phyloP scores from a whole-genome alignment of 1,284 basidiomycete genomes.

The Waitea zeae region DNA sequence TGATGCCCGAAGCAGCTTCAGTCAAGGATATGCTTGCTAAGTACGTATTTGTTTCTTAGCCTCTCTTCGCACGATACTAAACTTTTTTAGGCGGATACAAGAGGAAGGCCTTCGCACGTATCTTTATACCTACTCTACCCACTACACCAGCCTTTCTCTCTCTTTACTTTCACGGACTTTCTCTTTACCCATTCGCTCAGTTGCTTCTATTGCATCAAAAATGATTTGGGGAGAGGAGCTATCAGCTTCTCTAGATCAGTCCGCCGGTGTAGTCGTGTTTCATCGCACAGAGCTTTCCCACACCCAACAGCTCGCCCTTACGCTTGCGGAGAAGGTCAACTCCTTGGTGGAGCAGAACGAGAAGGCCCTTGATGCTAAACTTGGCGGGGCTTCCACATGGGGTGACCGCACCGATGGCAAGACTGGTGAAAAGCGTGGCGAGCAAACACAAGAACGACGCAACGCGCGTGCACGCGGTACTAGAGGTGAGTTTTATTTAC shows the following conservation, averaged over 20 bases:
- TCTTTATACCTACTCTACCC: conserved; percentile 93
- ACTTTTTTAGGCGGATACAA: conserved; percentile 68
- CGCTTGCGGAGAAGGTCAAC: conserved; percentile 78
- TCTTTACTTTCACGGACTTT: conserved; percentile 80
- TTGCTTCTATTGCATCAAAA: conserved; percentile 88
- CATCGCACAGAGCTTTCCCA: conserved; percentile 80
- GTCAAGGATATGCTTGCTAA: conserved; percentile 91
- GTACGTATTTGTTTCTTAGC: too few species aligned
- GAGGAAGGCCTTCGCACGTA: conserved; percentile 96
- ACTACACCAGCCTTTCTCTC: conserved; percentile 87
- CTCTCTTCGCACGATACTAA: conserved; percentile 2
- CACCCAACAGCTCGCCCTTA: conserved; percentile 78
- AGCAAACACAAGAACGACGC: conserved; percentile 56
- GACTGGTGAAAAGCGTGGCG: conserved; percentile 66
- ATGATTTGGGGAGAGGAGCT: conserved; percentile 99
- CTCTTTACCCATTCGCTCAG: conserved; percentile 60
- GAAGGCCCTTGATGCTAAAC: conserved; percentile 81
- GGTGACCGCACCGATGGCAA: conserved; percentile 48
- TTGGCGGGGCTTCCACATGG: conserved; percentile 54
- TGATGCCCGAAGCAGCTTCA: conserved; percentile 80
- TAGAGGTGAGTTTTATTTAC: conserved; percentile 24
- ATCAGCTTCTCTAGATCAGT: conserved; percentile 84
- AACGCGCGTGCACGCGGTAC: conserved; percentile 49
- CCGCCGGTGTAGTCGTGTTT: conserved; percentile 76
- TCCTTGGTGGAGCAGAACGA: conserved; percentile 92